These are phyloP conservation scores for Oldenlandia corymbosa DNA, from an alignment of 257 asterid species.

Conservation along the genomic window DNA sequence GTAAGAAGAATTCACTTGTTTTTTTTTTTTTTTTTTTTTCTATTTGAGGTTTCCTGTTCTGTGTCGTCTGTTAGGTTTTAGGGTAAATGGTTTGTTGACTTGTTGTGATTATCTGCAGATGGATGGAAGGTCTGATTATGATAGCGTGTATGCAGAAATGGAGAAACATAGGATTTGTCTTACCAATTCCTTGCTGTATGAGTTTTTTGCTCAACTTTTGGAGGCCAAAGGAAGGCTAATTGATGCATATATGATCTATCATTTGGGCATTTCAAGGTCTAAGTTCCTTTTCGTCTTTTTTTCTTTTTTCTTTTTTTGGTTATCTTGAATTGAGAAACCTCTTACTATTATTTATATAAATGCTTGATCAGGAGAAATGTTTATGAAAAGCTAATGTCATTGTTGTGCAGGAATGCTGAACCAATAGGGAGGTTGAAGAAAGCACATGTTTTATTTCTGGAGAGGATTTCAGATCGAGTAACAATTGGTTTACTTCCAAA, in stretches of 20 bases:
- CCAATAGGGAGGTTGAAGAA: conserved; percentile 87
- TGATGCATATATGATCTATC: conserved; percentile 70
- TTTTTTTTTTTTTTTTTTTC: neutral
- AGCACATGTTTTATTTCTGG: conserved; percentile 88
- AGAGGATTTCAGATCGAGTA: conserved; percentile 78
- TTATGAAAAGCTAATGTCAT: neutral
- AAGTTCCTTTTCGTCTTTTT: too few species aligned
- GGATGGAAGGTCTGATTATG: conserved; percentile 68
- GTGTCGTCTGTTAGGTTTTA: neutral
- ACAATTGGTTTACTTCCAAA: conserved; percentile 43
- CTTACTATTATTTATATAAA: neutral
- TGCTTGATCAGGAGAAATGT: neutral
- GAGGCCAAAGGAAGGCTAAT: conserved; percentile 72
- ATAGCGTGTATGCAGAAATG: conserved; percentile 61
- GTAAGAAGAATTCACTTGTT: conserved; percentile 30
- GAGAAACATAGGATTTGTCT: conserved; percentile 55
- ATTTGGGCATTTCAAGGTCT: conserved; percentile 93
- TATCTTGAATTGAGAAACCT: too few species aligned
- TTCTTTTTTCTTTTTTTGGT: conserved; percentile 1
- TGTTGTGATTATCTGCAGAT: conserved; percentile 39
- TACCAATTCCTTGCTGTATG: conserved; percentile 59
- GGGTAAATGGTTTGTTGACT: conserved; percentile 14
- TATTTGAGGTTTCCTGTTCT: neutral
- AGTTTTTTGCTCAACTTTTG: conserved; percentile 60
- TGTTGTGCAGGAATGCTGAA: conserved; percentile 26